Evolutionary conservation across 1,139 yeast species (phyloP).

Genomic region (Meyerozyma sp.): DNA sequence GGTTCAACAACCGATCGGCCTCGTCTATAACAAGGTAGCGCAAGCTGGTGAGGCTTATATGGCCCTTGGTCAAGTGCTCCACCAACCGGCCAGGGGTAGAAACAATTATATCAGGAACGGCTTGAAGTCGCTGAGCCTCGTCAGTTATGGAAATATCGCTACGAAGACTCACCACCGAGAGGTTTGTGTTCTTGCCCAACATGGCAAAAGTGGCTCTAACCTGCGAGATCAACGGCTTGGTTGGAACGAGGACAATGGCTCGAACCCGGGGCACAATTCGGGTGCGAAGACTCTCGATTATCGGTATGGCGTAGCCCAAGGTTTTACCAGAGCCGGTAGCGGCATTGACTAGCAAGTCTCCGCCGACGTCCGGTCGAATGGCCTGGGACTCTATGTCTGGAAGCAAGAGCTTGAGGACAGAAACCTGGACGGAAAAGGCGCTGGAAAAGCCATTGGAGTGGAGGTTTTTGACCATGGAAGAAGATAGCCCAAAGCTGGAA

Average conservation of each 20-base stretch:
- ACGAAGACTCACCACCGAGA: constrained; percentile 56
- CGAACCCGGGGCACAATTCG: constrained; percentile 71
- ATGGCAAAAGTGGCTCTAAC: constrained; percentile 61
- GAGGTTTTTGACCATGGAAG: constrained; percentile 43
- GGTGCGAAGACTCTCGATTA: constrained; percentile 58
- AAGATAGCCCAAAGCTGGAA: constrained; percentile 33
- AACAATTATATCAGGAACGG: constrained; percentile 71
- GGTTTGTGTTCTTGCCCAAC: constrained; percentile 61
- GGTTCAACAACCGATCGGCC: constrained; percentile 88
- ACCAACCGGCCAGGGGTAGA: constrained; percentile 94
- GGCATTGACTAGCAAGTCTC: constrained; percentile 85
- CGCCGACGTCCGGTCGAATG: constrained; percentile 55
- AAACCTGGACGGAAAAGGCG: constrained; percentile 78
- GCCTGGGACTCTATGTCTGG: constrained; percentile 40
- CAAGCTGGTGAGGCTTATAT: constrained; percentile 43
- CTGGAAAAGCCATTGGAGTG: constrained; percentile 34
- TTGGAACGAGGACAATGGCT: constrained; percentile 81
- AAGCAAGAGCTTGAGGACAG: constrained; percentile 55
- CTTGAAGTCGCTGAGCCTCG: constrained; percentile 50
- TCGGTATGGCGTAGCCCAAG: constrained; percentile 80
- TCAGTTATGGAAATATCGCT: constrained; percentile 57
- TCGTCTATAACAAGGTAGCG: constrained; percentile 83
- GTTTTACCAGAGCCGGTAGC: constrained; percentile 98
- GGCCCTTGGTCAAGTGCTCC: constrained; percentile 58
- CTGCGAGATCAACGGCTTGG: constrained; percentile 81